A percentile compares a stretch with the other conserved stretches of the same genome.
phyloP scores from a whole-genome alignment of 192 early-diverging fungal species.

The Linnemannia elongata region DNA sequence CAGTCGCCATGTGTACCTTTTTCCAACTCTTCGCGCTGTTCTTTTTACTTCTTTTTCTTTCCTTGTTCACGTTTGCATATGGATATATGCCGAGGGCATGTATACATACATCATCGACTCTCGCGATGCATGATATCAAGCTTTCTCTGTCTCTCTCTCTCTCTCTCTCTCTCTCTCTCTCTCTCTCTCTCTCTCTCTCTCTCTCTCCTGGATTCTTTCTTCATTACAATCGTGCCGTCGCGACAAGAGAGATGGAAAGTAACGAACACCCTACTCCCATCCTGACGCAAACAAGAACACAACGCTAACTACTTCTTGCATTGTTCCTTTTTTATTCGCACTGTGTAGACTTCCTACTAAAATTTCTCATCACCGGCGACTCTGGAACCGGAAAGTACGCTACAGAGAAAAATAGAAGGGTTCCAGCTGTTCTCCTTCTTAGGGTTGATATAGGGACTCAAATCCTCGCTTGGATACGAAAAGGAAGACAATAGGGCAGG shows the following conservation, averaged over 20 bases:
- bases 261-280: neutral
- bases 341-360: slow-evolving; percentile 63
- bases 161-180: slow-evolving; percentile 4
- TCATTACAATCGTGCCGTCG: neutral
- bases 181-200: slow-evolving; percentile 10
- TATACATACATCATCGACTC: slow-evolving; percentile 4
- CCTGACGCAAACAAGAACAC: neutral
- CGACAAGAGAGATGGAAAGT: too few relatives aligned
- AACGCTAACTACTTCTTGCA: neutral
- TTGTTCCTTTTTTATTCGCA: neutral
- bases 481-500: neutral
- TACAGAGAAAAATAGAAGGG: neutral
- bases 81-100: neutral
- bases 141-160: slow-evolving; percentile 3
- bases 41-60: neutral
- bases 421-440: neutral
- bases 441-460: neutral
- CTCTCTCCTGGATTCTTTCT: neutral
- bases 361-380: slow-evolving; percentile 72
- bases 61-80: neutral
- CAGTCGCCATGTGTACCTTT: neutral
- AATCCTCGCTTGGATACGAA: neutral
- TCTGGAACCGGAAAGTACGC: slow-evolving; percentile 73
- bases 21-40: neutral
- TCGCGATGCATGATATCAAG: neutral